Conservation (phyloP, 163 green algal genomes). For the Coccomyxa subellipsoidea region DNA sequence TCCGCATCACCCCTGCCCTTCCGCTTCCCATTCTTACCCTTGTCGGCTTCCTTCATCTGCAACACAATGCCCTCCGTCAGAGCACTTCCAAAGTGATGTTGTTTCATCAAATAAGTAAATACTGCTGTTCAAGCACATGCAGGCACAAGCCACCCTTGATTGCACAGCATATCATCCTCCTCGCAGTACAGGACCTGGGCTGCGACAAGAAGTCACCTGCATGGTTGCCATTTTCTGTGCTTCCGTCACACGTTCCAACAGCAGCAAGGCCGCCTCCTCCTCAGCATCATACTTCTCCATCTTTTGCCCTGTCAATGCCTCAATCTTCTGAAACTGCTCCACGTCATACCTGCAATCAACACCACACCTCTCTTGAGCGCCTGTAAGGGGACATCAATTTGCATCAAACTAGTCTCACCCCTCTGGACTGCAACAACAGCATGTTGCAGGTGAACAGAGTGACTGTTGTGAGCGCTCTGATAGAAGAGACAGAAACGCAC, state of each 20-base stretch:
- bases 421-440: no score
- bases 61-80: slow-evolving; percentile 14
- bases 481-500: slow-evolving; percentile 20
- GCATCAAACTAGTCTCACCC: no score
- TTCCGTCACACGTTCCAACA: slow-evolving; percentile 85
- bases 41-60: slow-evolving; percentile 76
- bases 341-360: slow-evolving; percentile 82
- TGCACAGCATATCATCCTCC: neutral
- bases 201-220: slow-evolving; percentile 47
- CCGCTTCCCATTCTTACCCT: slow-evolving; percentile 39
- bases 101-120: neutral
- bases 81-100: slow-evolving; percentile 1
- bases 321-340: slow-evolving; percentile 95
- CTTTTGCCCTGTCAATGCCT: slow-evolving; percentile 80
- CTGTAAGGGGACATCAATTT: no score
- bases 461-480: no score
- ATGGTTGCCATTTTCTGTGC: slow-evolving; percentile 85
- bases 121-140: no score
- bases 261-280: slow-evolving; percentile 86
- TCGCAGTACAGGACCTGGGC: neutral
- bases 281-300: slow-evolving; percentile 86
- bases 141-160: neutral
- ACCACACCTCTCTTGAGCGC: no score
- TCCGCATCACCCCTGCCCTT: slow-evolving; percentile 41
- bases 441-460: no score